These are phyloP conservation scores for Psilocybe subaeruginosa DNA, from an alignment of 768 basidiomycete genomes.

Conservation along the genomic window DNA sequence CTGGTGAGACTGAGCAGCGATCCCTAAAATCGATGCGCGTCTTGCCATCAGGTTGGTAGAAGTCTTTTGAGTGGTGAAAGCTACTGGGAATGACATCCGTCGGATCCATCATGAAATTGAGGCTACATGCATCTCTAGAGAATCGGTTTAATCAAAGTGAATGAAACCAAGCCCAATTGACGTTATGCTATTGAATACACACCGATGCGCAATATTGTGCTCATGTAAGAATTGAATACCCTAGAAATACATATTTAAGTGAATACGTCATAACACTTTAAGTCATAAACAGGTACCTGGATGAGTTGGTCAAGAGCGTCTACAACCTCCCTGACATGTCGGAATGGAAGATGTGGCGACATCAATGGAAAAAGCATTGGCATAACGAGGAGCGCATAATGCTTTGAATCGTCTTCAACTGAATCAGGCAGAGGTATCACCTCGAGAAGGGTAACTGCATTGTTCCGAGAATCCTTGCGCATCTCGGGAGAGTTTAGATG, in stretches of 20 bases:
- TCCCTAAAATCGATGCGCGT: conserved; percentile 3
- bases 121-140: conserved; percentile 23
- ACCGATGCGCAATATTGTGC: conserved; percentile 19
- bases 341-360: conserved; percentile 17
- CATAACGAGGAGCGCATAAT: conserved; percentile 22
- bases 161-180: too few species aligned
- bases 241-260: conserved; percentile 3
- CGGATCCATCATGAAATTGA: conserved; percentile 23
- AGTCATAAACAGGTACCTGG: too few species aligned
- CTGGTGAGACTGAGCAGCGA: conserved; percentile 22
- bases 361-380: conserved; percentile 21
- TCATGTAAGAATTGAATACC: conserved; percentile 15
- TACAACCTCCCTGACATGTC: conserved; percentile 21
- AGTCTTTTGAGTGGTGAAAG: conserved; percentile 13
- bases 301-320: conserved; percentile 23
- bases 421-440: conserved; percentile 22
- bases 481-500: conserved; percentile 16
- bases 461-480: conserved; percentile 22
- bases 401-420: background rate
- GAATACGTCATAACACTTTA: too few species aligned
- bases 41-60: background rate
- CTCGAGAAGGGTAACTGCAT: conserved; percentile 25
- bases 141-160: background rate
- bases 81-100: conserved; percentile 16
- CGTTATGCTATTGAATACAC: background rate